These are phyloP conservation scores for Hsuehochloa calcarea DNA, from an alignment of 176 grass and related monocot species.

Conservation along the genomic window DNA sequence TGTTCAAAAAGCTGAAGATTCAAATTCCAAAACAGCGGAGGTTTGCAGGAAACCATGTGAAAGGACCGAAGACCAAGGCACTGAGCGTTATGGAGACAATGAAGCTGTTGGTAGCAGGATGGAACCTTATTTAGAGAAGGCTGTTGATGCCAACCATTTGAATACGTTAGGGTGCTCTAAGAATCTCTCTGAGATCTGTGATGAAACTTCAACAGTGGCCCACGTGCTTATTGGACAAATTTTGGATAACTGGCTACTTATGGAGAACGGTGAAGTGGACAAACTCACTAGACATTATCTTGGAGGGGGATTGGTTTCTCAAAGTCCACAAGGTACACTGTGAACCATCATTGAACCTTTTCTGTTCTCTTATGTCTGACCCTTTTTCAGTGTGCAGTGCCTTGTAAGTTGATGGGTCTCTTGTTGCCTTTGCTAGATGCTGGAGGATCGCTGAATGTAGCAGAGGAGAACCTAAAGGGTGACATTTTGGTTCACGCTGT, in stretches of 20 bases:
- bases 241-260: constrained; percentile 46
- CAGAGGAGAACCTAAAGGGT: constrained; percentile 9
- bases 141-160: constrained; percentile 5
- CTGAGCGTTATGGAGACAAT: neutral
- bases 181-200: constrained; percentile 39
- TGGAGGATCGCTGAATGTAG: neutral
- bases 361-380: neutral
- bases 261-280: constrained; percentile 33
- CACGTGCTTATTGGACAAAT: constrained; percentile 53
- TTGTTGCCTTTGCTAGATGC: constrained; percentile 32
- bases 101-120: neutral
- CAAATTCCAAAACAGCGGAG: neutral
- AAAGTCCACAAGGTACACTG: constrained; percentile 31
- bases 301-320: constrained; percentile 22
- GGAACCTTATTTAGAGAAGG: neutral
- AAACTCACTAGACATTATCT: constrained; percentile 39
- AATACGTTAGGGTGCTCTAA: constrained; percentile 11
- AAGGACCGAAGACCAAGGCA: neutral
- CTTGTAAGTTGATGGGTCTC: neutral
- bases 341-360: neutral
- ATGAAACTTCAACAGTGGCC: constrained; percentile 54
- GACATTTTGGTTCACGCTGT: constrained; percentile 48
- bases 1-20: neutral
- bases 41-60: no score
- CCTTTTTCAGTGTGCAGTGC: neutral